Conservation (phyloP, 164 flowering plant genomes). For the Vitis vinifera region DNA sequence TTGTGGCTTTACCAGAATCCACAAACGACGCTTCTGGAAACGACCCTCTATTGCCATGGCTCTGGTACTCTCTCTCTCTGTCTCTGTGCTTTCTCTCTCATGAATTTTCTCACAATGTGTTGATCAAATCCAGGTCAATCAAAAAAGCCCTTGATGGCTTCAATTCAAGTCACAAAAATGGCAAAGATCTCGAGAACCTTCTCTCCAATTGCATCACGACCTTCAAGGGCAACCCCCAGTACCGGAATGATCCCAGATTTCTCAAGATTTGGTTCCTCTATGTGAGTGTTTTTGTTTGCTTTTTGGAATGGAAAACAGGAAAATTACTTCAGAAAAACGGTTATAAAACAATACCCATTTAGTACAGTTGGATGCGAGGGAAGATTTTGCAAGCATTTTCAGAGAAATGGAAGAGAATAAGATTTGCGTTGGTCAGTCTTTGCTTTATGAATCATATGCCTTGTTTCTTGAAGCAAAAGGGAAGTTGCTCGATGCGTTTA, state of each 20-base stretch:
- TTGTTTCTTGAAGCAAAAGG: slow-evolving; percentile 67
- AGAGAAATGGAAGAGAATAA: slow-evolving; percentile 49
- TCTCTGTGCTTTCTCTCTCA: not conserved
- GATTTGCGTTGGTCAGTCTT: slow-evolving; percentile 47
- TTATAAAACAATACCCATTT: no score
- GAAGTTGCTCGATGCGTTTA: slow-evolving; percentile 57
- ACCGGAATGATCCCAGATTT: slow-evolving; percentile 71
- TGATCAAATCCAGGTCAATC: slow-evolving; percentile 42
- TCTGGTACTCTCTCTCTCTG: slow-evolving; percentile 32
- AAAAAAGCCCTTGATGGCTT: slow-evolving; percentile 36
- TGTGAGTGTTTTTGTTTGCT: slow-evolving; percentile 35
- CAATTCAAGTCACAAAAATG: slow-evolving; percentile 14
- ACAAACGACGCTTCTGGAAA: slow-evolving; percentile 5
- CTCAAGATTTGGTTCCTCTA: slow-evolving; percentile 84
- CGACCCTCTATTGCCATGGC: slow-evolving; percentile 59
- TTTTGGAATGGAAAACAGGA: not conserved
- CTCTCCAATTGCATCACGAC: slow-evolving; percentile 43
- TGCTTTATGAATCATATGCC: slow-evolving; percentile 70
- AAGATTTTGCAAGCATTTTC: slow-evolving; percentile 55
- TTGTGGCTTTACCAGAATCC: slow-evolving; percentile 16
- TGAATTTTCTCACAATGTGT: not conserved
- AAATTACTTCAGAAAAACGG: no score
- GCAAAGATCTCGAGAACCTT: slow-evolving; percentile 38
- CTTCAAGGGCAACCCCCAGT: slow-evolving; percentile 57
- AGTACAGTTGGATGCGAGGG: slow-evolving; percentile 53